Evolutionary conservation across 2,329 filamentous ascomycete genomes (phyloP), one percentile per base, ranked within the genome.

Genomic region (Microsporum audouinii): DNA sequence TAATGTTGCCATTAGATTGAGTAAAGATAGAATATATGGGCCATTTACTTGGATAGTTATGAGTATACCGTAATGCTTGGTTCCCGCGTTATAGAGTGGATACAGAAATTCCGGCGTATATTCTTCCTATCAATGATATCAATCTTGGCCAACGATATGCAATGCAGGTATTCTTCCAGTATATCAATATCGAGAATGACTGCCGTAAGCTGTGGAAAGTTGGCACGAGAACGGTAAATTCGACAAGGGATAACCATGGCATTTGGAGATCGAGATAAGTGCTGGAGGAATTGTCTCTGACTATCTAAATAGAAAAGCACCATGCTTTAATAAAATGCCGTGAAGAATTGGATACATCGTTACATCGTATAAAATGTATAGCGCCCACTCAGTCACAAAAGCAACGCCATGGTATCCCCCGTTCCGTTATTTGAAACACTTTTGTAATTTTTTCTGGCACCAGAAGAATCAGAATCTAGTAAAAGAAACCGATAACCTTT

Each of bases 401-500:
- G 5, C 4, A 49, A 49, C 45, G 45, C 45, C 45, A 49, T 49
- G 45, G 45, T 49, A 49, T 49, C 17, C 45, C 45, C 45, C 8
- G 27, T 31, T 39, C 45, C 23, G 23, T 27, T 49, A 12, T 12
- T 29, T 49, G n/a, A 55, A 49, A 55, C 49, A 55, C 49, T 34
- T 49, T 49, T 55, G 5, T 55, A 1, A 17, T 38, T 36, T 12
- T 17, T 33, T n/a, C 5, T 12, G 49, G 6, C 12, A 29, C 5
- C 4, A 51, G 31, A 34, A 31, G 31, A n/a, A 34, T 33, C 49
- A 53, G 55, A 33, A 29, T 77, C 78, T 94, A 96, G 85, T 96
- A 97, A 85, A 96, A 96, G 88, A 97, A 99, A 73, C 94, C 94
- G 72, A 97, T 89, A 80, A 99, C 89, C 87, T 99, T 99, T 81